Evolutionary conservation across 169 alveolate species (phyloP).

Genomic region (Cryptosporidium meleagridis): DNA sequence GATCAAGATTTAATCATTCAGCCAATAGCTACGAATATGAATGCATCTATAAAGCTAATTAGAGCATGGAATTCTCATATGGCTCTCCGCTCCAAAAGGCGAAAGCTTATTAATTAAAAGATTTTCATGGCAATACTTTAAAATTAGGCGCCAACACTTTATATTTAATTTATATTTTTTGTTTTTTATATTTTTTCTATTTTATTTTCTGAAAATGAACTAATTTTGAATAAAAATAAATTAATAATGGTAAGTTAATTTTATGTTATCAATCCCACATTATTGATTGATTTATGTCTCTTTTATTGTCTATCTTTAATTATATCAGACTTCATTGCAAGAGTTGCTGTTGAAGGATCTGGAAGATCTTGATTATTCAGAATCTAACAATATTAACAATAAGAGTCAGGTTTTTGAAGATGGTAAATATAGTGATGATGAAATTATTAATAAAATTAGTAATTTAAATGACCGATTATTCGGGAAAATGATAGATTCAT

Average conservation of each 20-base stretch:
- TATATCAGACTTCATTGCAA: slow-evolving; percentile 15
- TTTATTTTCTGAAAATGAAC: background rate
- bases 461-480: background rate
- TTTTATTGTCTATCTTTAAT: background rate
- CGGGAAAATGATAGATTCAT: background rate
- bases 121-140: background rate
- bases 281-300: background rate
- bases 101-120: background rate
- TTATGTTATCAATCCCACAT: background rate
- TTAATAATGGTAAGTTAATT: slow-evolving; percentile 33
- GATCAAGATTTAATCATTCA: too few species aligned
- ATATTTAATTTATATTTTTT: background rate
- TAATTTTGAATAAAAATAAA: background rate
- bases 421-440: background rate
- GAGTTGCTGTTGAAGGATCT: slow-evolving; percentile 50
- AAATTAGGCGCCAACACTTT: background rate
- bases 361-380: slow-evolving; percentile 13
- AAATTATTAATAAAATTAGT: background rate
- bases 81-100: slow-evolving; percentile 3
- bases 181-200: background rate
- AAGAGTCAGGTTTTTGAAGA: background rate
- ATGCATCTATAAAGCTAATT: background rate
- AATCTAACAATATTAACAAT: background rate
- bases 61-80: slow-evolving; percentile 17
- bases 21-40: background rate